Base-by-base conservation (phyloP, 345 rosid genomes). In the Cardiospermum halicacabum region DNA sequence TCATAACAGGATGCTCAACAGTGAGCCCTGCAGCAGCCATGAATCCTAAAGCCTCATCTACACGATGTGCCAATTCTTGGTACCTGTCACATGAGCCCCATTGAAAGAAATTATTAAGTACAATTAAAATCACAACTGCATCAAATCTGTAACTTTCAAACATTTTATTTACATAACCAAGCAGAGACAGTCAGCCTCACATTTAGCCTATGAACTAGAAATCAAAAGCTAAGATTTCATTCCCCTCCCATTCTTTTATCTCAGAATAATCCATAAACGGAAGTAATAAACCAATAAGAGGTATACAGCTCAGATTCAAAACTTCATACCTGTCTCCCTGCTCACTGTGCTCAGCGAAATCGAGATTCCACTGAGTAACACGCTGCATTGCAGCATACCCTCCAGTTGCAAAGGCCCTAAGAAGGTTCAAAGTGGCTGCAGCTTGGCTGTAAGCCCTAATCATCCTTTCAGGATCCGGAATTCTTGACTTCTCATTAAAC, bases 21-120 rank as follows among this genome's bases (percentile, higher is more conserved):
- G 84, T 80, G 43, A 84, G 81, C 53, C 83, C 89, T 37, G 82
- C 79, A 16, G 86, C 86, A 77, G 83, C 75, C 86, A 84, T 81
- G 75, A 84, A 84, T 12, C 89, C 89, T 59, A 84, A 74, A 62
- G 89, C 84, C 82, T 82, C 86, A 55, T 84, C 89, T 21, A 84
- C 86, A 27, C 81, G 70, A 64, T 72, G 60, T 10, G 80, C 89
- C 58, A 84, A 58, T 63, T 82, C 89, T 56, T 80, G 76, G 70
- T 82, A 84, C 74, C 89, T 84, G 18, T 21, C 15, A 39, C 60
- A 30, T 21, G 45, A 59, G 3, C 60, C 48, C n/a, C 57, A 66
- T 58, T 13, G 40, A 12, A 39, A 53, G 21, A 56, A 21, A 60
- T 40, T 11, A 47, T 9, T 15, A 12, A 54, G 30, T 40, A 26